Evolutionary conservation across 1,139 yeast species (phyloP).

Genomic region (Candida pseudoviswanathii): DNA sequence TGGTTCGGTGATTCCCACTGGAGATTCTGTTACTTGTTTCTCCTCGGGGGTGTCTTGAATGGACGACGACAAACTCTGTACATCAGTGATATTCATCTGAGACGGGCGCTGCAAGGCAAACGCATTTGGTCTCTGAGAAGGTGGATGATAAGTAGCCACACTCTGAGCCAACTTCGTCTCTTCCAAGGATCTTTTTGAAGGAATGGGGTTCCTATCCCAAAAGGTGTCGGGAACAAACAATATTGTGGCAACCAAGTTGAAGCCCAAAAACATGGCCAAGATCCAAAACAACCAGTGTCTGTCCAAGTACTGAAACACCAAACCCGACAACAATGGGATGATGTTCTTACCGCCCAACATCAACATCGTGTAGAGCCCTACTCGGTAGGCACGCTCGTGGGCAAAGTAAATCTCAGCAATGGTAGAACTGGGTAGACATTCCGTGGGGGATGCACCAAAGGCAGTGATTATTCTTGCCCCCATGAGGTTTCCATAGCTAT

Average conservation of each 20-base stretch:
- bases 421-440: constrained; percentile 62
- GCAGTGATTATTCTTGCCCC: constrained; percentile 62
- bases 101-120: constrained; percentile 29
- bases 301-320: constrained; percentile 50
- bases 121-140: constrained; percentile 35
- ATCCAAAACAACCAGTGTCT: constrained; percentile 70
- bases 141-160: constrained; percentile 32
- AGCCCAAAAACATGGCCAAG: constrained; percentile 54
- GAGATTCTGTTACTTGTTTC: constrained; percentile 13
- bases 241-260: constrained; percentile 46
- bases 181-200: constrained; percentile 47
- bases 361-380: constrained; percentile 62
- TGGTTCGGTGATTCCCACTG: constrained; percentile 23
- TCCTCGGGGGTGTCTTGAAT: constrained; percentile 13
- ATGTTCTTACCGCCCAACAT: constrained; percentile 65
- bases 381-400: constrained; percentile 66
- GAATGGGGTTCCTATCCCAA: constrained; percentile 61
- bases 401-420: constrained; percentile 66
- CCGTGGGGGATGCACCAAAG: constrained; percentile 63
- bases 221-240: constrained; percentile 67
- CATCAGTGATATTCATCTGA: constrained; percentile 20
- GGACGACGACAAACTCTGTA: constrained; percentile 24
- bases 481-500: constrained; percentile 51
- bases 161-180: constrained; percentile 54
- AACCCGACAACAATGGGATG: constrained; percentile 57